Evolutionary conservation across 2,329 filamentous ascomycete genomes (phyloP).

Genomic region (Blastomyces gilchristii): DNA sequence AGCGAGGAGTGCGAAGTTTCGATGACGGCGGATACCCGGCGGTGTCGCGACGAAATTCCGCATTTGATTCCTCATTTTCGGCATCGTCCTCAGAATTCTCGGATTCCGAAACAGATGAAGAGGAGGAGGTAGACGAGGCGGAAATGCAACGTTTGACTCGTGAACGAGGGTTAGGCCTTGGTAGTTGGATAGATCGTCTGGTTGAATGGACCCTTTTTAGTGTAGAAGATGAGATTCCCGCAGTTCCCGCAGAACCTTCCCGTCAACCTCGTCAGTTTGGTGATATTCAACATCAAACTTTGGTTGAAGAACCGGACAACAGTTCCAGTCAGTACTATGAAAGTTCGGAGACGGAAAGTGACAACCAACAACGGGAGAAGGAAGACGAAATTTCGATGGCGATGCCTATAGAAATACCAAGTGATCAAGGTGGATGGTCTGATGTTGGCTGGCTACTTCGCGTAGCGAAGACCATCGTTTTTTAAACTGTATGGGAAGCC

Average conservation of each 20-base stretch:
- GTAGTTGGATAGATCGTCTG: slow-evolving; percentile 47
- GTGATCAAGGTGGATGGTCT: slow-evolving; percentile 43
- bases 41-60: slow-evolving; percentile 13
- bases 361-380: slow-evolving; percentile 20
- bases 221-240: slow-evolving; percentile 38
- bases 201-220: slow-evolving; percentile 50
- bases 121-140: slow-evolving; percentile 41
- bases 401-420: slow-evolving; percentile 24
- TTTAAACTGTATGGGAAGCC: not conserved
- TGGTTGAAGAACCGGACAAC: slow-evolving; percentile 13
- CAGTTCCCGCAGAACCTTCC: slow-evolving; percentile 4
- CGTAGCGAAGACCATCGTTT: slow-evolving; percentile 36
- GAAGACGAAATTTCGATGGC: slow-evolving; percentile 16
- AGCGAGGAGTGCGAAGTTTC: slow-evolving; percentile 14
- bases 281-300: slow-evolving; percentile 18
- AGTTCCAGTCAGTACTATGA: slow-evolving; percentile 17
- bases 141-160: slow-evolving; percentile 44
- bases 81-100: slow-evolving; percentile 19
- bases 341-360: slow-evolving; percentile 9
- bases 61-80: slow-evolving; percentile 14
- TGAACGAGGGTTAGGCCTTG: slow-evolving; percentile 45
- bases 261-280: slow-evolving; percentile 22
- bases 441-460: slow-evolving; percentile 50
- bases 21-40: slow-evolving; percentile 14
- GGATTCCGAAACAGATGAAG: slow-evolving; percentile 24